Conservation (phyloP, 371 early-diverging fungal genomes). For the Apophysomyces elegans region DNA sequence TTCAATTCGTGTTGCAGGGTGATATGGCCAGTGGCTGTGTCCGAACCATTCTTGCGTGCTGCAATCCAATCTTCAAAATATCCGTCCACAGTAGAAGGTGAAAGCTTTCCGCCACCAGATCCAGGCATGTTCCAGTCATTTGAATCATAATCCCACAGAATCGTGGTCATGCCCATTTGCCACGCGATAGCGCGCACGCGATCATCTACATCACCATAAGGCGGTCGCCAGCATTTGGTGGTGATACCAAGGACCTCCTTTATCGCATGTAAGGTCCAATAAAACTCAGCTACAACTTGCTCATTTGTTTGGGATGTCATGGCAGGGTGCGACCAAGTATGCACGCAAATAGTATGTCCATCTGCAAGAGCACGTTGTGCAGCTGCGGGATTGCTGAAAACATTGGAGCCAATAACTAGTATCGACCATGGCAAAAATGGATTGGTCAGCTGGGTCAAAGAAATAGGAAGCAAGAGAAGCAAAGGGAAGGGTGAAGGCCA, state of each 20-base stretch:
- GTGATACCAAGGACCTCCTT: slow-evolving; percentile 59
- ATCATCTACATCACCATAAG: slow-evolving; percentile 59
- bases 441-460: background rate
- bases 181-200: slow-evolving; percentile 59
- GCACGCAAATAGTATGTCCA: slow-evolving; percentile 54
- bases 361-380: slow-evolving; percentile 51
- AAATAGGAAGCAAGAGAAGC: background rate
- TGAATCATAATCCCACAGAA: slow-evolving; percentile 51
- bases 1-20: slow-evolving; percentile 57
- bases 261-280: slow-evolving; percentile 56
- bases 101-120: slow-evolving; percentile 43
- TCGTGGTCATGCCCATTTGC: slow-evolving; percentile 53
- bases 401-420: slow-evolving; percentile 50
- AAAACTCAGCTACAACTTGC: slow-evolving; percentile 61
- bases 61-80: slow-evolving; percentile 49
- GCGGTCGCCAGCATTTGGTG: slow-evolving; percentile 59
- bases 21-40: slow-evolving; percentile 43
- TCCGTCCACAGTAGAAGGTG: slow-evolving; percentile 39
- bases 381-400: slow-evolving; percentile 47
- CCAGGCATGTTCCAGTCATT: slow-evolving; percentile 56
- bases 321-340: slow-evolving; percentile 66
- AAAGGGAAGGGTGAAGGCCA: background rate
- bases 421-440: too few relatives aligned
- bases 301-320: slow-evolving; percentile 60
- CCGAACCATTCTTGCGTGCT: slow-evolving; percentile 32